Evolutionary conservation across 352 stramenopile species (phyloP).

Genomic region (Chrysophaeum taylorii): DNA sequence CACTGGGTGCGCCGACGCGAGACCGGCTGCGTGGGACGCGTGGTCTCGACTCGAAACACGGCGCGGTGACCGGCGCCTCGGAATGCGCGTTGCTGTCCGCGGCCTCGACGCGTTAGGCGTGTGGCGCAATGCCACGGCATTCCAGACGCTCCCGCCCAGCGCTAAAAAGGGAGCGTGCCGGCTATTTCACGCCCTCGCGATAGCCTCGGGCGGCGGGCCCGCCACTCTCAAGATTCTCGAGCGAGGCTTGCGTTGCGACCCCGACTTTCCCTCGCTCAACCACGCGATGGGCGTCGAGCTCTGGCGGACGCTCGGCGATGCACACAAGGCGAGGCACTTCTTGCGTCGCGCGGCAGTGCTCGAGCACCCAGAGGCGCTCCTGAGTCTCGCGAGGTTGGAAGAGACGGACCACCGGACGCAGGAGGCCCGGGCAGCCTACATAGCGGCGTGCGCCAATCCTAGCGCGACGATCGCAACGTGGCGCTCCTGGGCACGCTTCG

Average conservation of each 20-base stretch:
- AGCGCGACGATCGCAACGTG: neutral
- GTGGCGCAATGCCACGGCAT: no score
- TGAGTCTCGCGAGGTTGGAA: neutral
- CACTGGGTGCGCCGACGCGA: neutral
- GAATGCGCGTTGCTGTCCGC: neutral
- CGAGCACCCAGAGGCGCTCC: neutral
- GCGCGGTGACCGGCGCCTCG: neutral
- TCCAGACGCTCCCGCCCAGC: no score
- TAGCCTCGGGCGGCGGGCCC: no score
- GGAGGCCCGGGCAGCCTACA: neutral
- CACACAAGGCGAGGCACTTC: neutral
- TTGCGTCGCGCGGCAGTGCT: neutral
- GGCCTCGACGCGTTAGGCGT: no score
- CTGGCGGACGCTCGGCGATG: neutral
- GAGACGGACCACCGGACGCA: neutral
- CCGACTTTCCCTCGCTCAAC: no score
- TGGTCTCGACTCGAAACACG: neutral
- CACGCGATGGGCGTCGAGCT: constrained; percentile 9
- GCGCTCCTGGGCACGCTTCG: neutral
- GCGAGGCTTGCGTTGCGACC: no score
- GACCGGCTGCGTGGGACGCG: neutral
- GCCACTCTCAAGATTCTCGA: no score
- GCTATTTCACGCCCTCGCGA: no score
- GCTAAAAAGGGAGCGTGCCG: no score
- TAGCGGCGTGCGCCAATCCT: neutral